Base-by-base conservation (phyloP, 108 stramenopile genomes). In the Cylindrotheca fusiformis region DNA sequence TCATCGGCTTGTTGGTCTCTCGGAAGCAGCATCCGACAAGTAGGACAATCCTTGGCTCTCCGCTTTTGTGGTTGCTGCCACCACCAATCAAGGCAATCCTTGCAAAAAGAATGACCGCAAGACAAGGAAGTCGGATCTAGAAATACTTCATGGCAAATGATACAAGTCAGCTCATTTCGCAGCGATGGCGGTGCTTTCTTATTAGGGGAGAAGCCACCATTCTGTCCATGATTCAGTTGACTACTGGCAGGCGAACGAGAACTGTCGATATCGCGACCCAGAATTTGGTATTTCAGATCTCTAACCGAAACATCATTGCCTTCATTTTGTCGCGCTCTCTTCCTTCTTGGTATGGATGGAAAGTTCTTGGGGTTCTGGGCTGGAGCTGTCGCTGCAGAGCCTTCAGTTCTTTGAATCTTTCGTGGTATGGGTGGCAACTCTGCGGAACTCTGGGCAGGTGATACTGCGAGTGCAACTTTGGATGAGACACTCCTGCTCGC, bases 71-170 rank as follows among this genome's bases (percentile, higher is more conserved):
- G 55, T 56, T 29, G 27, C 6, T 12, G 30, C 17, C 70, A 32
- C 85, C 85, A 86, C 85, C 81, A 86, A n/a, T 67, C 66, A 29
- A 85, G 51, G 48, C 87, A 88, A 8, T 63, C 69, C 8, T 74
- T 48, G 47, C 87, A 88, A 59, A 88, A 88, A 47, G 87, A 79
- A 73, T 88, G 87, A 0, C 87, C 87, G 48, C 87, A 89, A 4
- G 54, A 20, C 50, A 89, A 55, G 1, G 77, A 82, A 18, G 79
- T 68, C 0, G 87, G 87, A n/a, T 70, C 74, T 58, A 79, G 78
- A 21, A 79, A 33, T 19, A 77, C 46, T 30, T 88, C 87, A 24
- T 71, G 74, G 69, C 87, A 88, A 41, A 88, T 70, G 22, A 82
- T 60, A 60, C 87, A 88, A 14, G 67, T 46, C 10, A 88, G 51